Percentiles rank a stretch among this genome's conserved stretches.
These are phyloP conservation scores for Lasiosphaeria hispida DNA, from an alignment of 495 filamentous ascomycete species.

Conservation along the genomic window DNA sequence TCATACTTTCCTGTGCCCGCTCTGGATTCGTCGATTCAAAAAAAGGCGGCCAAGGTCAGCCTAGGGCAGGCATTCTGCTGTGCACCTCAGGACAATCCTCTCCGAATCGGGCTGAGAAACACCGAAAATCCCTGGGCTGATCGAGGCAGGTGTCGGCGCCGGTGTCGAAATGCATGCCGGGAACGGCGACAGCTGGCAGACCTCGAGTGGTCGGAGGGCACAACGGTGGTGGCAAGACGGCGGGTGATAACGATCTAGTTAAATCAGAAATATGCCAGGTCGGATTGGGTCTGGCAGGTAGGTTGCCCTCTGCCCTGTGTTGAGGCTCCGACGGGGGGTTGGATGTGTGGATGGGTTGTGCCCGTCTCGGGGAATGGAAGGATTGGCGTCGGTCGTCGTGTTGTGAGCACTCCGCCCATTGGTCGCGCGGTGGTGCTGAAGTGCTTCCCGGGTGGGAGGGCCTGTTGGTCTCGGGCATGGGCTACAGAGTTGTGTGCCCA, in stretches of 20 bases:
- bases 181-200: constrained; percentile 2
- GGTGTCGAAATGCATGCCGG: background rate
- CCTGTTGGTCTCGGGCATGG: too few species aligned
- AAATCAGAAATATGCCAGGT: background rate
- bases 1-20: too few species aligned
- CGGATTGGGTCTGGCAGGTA: too few species aligned
- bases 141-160: background rate
- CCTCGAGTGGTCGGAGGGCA: constrained; percentile 10
- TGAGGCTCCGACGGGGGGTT: background rate
- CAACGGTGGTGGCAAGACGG: background rate
- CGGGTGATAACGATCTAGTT: background rate
- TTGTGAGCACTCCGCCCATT: too few species aligned
- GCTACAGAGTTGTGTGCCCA: too few species aligned
- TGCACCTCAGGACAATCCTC: background rate
- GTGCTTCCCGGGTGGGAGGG: too few species aligned
- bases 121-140: background rate
- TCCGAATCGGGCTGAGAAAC: background rate
- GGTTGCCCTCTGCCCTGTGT: background rate
- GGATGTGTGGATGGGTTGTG: background rate
- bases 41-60: too few species aligned
- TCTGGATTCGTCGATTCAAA: too few species aligned
- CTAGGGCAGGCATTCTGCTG: too few species aligned
- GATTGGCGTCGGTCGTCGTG: background rate
- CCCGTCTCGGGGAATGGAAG: background rate
- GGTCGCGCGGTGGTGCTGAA: too few species aligned